Base-by-base conservation (phyloP, 1,284 basidiomycete genomes). In the Ceratobasidium sp. region DNA sequence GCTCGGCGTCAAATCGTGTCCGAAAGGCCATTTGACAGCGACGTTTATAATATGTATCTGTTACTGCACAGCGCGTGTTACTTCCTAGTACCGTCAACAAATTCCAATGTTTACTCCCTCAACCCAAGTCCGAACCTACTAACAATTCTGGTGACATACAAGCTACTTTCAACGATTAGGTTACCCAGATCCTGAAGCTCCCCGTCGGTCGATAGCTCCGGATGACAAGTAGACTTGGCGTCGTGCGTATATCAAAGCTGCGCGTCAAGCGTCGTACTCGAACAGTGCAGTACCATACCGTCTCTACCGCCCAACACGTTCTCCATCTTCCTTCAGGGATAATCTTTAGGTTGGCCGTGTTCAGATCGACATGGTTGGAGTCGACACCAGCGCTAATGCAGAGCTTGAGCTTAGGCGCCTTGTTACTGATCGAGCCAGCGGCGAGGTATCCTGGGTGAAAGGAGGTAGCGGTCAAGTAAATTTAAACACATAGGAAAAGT, bases 351-450 rank as follows among this genome's bases (percentile, higher is more conserved):
- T 96, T 95, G 67, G 95, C 94, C 33, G 94, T 93, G 83, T 97
- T 92, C 75, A 98, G 90, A 84, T 98, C 96, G 82, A 97, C 91
- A 86, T 96, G 94, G 87, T 97, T 96, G 46, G 95, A 96, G 17
- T 96, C 96, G 65, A 98, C 96, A 86, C 96, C 96, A 74, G 96
- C 96, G 12, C 96, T 98, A 82, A 98, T 90, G 83, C 94, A 96
- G 80, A 97, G 86, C 87, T 96, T 97, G 82, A 99, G 90, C 83
- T 97, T 97, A 86, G 93, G 93, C 52, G 96, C 95, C 89, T 94
- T 87, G 33, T 33, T 33, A 61, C 81, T 46, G 64, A 77, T 38
- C 79, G 64, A n/a, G 5, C 77, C 74, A 20, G 66, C 61, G 40
- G 59, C 57, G 42, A 76, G 90, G 86, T 98, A 97, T 80, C 92